These are phyloP conservation scores for Nannizzia gypsea DNA, from an alignment of 2,329 filamentous ascomycete genomes.

Conservation along the genomic window DNA sequence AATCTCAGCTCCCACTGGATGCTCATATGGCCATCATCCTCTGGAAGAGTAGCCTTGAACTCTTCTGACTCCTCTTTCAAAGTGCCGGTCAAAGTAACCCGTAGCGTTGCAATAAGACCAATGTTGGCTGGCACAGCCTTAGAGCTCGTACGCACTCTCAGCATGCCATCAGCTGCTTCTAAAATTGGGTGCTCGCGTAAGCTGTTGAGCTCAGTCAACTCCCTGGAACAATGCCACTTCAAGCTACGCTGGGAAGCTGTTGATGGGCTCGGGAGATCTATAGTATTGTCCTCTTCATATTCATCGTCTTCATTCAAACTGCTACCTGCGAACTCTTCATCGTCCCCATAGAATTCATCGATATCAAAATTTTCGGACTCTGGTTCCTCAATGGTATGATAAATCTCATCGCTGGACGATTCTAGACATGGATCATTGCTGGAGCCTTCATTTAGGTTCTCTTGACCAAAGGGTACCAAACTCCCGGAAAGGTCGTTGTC, in stretches of 20 bases:
- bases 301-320: background rate
- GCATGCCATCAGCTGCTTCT: background rate
- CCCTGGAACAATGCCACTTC: constrained; percentile 14
- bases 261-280: constrained; percentile 15
- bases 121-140: background rate
- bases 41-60: background rate
- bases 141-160: constrained; percentile 3
- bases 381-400: background rate
- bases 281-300: constrained; percentile 3
- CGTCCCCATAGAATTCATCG: background rate
- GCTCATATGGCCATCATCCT: background rate
- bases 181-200: background rate
- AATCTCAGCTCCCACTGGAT: background rate
- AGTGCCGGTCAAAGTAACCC: constrained; percentile 1
- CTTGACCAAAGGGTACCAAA: background rate
- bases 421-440: background rate
- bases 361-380: background rate
- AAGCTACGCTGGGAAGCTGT: constrained; percentile 16
- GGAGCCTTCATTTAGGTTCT: background rate
- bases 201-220: constrained; percentile 1
- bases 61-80: background rate
- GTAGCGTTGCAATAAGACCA: constrained; percentile 4
- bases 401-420: background rate
- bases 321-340: background rate
- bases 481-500: background rate